Evolutionary conservation across 345 rosid genomes (phyloP).

Genomic region (Rhizophora apiculata): DNA sequence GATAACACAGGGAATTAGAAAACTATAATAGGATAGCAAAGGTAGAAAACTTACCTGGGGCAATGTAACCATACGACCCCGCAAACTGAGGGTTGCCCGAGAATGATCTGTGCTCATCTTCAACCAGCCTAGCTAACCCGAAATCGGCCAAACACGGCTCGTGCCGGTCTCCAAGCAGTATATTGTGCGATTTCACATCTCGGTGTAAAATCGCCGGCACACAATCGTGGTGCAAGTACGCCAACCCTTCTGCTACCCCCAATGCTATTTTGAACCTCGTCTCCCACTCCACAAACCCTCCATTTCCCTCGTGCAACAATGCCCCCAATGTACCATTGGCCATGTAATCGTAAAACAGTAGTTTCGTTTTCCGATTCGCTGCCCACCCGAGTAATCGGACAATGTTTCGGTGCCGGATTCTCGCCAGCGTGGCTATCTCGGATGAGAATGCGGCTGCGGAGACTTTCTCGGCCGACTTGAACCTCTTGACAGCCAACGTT

Average conservation of each 20-base stretch:
- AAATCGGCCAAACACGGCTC: constrained; percentile 86
- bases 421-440: constrained; percentile 66
- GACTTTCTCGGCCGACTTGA: constrained; percentile 44
- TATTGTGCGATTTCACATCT: constrained; percentile 76
- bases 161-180: constrained; percentile 56
- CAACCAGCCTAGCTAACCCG: constrained; percentile 70
- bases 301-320: constrained; percentile 49
- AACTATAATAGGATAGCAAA: background rate
- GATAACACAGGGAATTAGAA: background rate
- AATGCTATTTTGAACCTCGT: constrained; percentile 63
- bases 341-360: constrained; percentile 71
- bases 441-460: constrained; percentile 67
- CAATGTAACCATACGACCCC: constrained; percentile 93
- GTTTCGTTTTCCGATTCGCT: constrained; percentile 57
- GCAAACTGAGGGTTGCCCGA: constrained; percentile 59
- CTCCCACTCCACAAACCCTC: constrained; percentile 53
- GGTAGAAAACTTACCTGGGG: constrained; percentile 56
- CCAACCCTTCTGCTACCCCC: constrained; percentile 74
- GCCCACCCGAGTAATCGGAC: constrained; percentile 81
- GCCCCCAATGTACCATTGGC: constrained; percentile 60
- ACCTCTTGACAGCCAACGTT: constrained; percentile 63
- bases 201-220: constrained; percentile 80
- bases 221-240: constrained; percentile 85
- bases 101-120: constrained; percentile 43
- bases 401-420: constrained; percentile 86